These are phyloP conservation scores for Leucosporidium creatinivorum DNA, from an alignment of 768 basidiomycete species.

Conservation along the genomic window DNA sequence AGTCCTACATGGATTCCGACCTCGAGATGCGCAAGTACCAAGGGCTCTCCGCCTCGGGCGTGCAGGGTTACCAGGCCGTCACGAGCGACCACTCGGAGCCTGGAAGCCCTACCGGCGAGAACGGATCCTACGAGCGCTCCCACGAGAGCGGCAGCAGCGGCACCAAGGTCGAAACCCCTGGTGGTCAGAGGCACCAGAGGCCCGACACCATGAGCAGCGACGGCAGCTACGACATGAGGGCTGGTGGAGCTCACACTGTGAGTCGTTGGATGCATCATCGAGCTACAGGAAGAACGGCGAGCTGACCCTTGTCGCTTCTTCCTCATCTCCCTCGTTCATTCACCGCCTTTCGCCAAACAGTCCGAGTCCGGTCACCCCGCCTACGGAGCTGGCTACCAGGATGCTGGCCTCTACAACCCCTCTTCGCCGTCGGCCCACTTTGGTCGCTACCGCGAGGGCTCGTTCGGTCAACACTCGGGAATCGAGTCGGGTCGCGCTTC, in stretches of 20 bases:
- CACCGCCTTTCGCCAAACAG: not conserved
- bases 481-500: constrained; percentile 36
- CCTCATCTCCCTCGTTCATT: not conserved
- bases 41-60: constrained; percentile 29
- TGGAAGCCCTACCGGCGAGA: constrained; percentile 19
- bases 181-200: constrained; percentile 2
- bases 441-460: constrained; percentile 31
- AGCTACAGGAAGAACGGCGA: not conserved
- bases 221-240: constrained; percentile 20
- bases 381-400: constrained; percentile 5
- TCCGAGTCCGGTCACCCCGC: constrained; percentile 28
- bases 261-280: not conserved
- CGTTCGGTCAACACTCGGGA: constrained; percentile 27
- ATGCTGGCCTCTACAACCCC: constrained; percentile 16
- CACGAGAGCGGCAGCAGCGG: constrained; percentile 30
- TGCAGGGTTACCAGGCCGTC: constrained; percentile 30
- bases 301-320: not conserved
- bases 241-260: not conserved
- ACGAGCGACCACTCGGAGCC: constrained; percentile 27
- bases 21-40: constrained; percentile 35
- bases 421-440: constrained; percentile 24
- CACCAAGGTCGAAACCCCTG: constrained; percentile 26
- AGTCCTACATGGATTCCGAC: constrained; percentile 32
- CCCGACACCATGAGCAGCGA: constrained; percentile 35
- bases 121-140: constrained; percentile 31